Base-by-base conservation (phyloP, 2,329 filamentous ascomycete genomes). In the Ramichloridium luteum region DNA sequence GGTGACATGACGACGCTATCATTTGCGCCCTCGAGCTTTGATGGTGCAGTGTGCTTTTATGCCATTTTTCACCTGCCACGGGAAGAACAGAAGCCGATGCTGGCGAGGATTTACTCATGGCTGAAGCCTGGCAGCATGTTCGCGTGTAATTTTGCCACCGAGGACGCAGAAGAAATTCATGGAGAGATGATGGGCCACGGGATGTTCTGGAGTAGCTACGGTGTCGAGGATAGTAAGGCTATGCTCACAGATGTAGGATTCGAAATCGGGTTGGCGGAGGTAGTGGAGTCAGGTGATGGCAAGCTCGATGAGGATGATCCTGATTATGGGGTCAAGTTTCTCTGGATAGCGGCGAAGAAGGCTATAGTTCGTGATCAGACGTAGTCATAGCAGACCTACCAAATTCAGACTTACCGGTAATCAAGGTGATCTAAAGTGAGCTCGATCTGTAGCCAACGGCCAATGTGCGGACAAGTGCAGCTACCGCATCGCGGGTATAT, bases 181-280 rank as follows among this genome's bases (percentile, higher is more conserved):
- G 43, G 46, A 4, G 47, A 47, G 34, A 37, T 47, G 25, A 39
- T 47, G 32, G 47, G 47, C 1, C 28, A 30, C 13, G 46, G 42
- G 20, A 50, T 48, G 40, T 50, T 46, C 34, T 50, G 47, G 47
- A 44, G 41, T 35, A 38, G 41, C 13, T 50, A 36, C 27, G 55
- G 46, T 8, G 47, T 48, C 22, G 51, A 57, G 38, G 41, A 40
- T 18, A 49, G 43, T 39, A 50, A 56, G 43, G 53, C 51, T 36
- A 47, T 62, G 39, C 46, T 57, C 5, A 46, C 49, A 32, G 49
- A 43, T 22, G 51, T 38, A 15, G 59, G 59, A 35, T 49, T 62
- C 47, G 54, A 45, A 35, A 13, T 42, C 4, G 22, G 43, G 18
- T 13, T 31, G 22, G 28, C 23, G 9, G 45, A 46, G 18, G 28